A percentile compares a stretch with the other conserved stretches of the same genome.
Evolutionary conservation across 177 flowering plant genomes (phyloP).

Genomic region (Vitis hybrid): DNA sequence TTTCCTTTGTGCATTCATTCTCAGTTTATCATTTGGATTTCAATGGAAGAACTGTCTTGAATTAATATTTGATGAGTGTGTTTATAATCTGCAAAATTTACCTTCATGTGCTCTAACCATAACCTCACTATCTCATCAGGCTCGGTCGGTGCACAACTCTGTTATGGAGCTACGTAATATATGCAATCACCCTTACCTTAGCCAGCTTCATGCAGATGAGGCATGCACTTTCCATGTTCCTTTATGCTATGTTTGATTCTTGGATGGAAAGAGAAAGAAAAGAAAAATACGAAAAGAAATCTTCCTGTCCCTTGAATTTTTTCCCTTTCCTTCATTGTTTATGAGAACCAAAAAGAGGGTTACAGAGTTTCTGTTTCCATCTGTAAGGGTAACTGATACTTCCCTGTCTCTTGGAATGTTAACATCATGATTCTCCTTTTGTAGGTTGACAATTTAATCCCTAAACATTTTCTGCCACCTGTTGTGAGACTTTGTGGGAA

Average conservation of each 20-base stretch:
- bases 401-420: background rate
- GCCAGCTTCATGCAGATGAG: slow-evolving; percentile 97
- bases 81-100: background rate
- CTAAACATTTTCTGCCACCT: slow-evolving; percentile 88
- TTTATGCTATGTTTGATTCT: slow-evolving; percentile 6
- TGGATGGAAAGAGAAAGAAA: background rate
- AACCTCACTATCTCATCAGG: slow-evolving; percentile 33
- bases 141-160: slow-evolving; percentile 88
- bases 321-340: background rate
- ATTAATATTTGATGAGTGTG: background rate
- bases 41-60: background rate
- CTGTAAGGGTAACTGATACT: too few relatives aligned
- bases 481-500: slow-evolving; percentile 94
- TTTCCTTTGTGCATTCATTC: slow-evolving; percentile 16
- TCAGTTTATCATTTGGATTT: background rate
- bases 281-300: background rate
- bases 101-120: slow-evolving; percentile 4
- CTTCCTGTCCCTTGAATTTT: background rate
- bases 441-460: slow-evolving; percentile 75
- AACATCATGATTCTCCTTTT: slow-evolving; percentile 9
- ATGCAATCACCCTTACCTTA: slow-evolving; percentile 98
- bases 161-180: slow-evolving; percentile 98
- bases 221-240: slow-evolving; percentile 33
- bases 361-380: background rate
- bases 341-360: background rate